phyloP scores from a whole-genome alignment of 2,329 filamentous ascomycete species.

The Coniochaeta sp. region DNA sequence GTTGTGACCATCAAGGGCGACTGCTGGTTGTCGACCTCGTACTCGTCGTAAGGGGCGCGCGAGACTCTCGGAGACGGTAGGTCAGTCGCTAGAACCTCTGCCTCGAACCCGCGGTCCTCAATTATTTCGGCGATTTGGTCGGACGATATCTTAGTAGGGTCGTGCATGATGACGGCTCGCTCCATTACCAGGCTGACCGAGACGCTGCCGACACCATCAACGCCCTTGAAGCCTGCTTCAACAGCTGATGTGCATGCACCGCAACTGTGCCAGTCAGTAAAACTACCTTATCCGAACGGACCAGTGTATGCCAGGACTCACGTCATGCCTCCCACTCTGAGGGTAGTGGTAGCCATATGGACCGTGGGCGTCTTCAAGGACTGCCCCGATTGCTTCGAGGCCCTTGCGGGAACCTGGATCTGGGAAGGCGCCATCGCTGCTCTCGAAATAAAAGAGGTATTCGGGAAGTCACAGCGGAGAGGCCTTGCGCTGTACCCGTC shows the following conservation, averaged over 20 bases:
- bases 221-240: conserved; percentile 78
- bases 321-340: conserved; percentile 86
- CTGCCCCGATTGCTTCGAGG: conserved; percentile 19
- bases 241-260: conserved; percentile 94
- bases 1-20: conserved; percentile 57
- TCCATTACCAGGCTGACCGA: conserved; percentile 94
- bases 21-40: conserved; percentile 29
- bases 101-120: conserved; percentile 88
- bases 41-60: conserved; percentile 20
- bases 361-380: conserved; percentile 33
- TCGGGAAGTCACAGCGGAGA: neutral
- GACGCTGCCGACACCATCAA: conserved; percentile 75
- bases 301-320: conserved; percentile 30
- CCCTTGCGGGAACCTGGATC: conserved; percentile 38
- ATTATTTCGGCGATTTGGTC: conserved; percentile 78
- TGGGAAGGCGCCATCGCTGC: conserved; percentile 41
- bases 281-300: conserved; percentile 5
- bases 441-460: neutral
- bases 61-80: conserved; percentile 47
- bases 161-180: conserved; percentile 87
- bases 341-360: conserved; percentile 81
- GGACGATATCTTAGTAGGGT: conserved; percentile 64
- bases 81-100: conserved; percentile 78
- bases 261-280: conserved; percentile 46
- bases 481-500: neutral